Evolutionary conservation across 2,329 filamentous ascomycete species (phyloP).

Genomic region (Venturia asperata): DNA sequence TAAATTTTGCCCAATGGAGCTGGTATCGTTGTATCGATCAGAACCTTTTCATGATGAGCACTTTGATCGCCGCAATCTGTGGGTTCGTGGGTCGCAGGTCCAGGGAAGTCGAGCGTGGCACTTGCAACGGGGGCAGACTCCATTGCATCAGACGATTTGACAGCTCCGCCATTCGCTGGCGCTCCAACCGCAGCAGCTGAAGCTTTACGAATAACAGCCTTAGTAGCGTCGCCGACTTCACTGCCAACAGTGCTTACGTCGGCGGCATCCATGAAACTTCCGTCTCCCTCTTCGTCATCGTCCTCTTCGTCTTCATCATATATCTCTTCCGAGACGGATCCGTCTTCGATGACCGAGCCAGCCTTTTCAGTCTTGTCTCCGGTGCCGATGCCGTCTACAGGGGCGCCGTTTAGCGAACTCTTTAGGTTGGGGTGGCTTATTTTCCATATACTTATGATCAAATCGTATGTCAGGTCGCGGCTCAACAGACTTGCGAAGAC

Average conservation of each 20-base stretch:
- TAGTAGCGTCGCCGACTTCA: constrained; percentile 37
- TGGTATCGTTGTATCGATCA: constrained; percentile 78
- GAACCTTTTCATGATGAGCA: constrained; percentile 73
- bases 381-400: constrained; percentile 64
- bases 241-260: constrained; percentile 49
- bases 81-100: constrained; percentile 69
- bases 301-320: constrained; percentile 76
- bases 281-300: constrained; percentile 68
- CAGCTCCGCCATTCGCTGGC: constrained; percentile 35
- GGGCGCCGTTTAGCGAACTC: constrained; percentile 78
- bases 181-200: constrained; percentile 49
- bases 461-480: constrained; percentile 89
- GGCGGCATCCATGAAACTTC: constrained; percentile 52
- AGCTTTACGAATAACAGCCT: constrained; percentile 54
- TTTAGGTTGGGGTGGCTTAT: constrained; percentile 87
- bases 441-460: constrained; percentile 98
- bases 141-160: constrained; percentile 24
- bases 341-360: constrained; percentile 51
- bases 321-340: constrained; percentile 52
- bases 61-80: constrained; percentile 78
- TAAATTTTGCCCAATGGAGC: constrained; percentile 92
- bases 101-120: constrained; percentile 63
- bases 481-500: constrained; percentile 93
- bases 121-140: constrained; percentile 23
- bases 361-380: constrained; percentile 89